These are phyloP conservation scores for Rhizopus microsporus DNA, from an alignment of 371 early-diverging fungal genomes.

Conservation along the genomic window DNA sequence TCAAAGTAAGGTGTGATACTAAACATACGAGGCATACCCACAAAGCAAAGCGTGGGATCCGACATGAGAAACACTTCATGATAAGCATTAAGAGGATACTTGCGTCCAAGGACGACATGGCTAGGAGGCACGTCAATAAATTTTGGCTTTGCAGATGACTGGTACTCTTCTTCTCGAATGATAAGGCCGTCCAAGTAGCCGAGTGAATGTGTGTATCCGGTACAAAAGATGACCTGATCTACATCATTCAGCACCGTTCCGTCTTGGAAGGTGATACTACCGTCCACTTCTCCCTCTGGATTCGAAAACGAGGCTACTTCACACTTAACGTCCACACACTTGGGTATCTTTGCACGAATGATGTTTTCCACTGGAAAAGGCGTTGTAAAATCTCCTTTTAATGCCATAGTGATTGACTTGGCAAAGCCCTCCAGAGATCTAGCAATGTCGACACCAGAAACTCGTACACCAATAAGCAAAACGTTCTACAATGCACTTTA, in stretches of 20 bases:
- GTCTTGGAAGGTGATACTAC: slow-evolving; percentile 55
- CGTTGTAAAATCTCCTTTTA: slow-evolving; percentile 22
- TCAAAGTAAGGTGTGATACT: slow-evolving; percentile 26
- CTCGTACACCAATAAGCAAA: slow-evolving; percentile 35
- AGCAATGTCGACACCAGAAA: slow-evolving; percentile 43
- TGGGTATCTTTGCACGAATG: slow-evolving; percentile 24
- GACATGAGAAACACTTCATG: slow-evolving; percentile 35
- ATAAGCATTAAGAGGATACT: slow-evolving; percentile 27
- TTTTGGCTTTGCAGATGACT: slow-evolving; percentile 1
- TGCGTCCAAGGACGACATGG: slow-evolving; percentile 11
- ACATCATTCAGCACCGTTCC: slow-evolving; percentile 51
- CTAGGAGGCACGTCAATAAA: slow-evolving; percentile 16
- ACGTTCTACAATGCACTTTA: slow-evolving; percentile 27
- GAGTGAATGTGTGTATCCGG: slow-evolving; percentile 59
- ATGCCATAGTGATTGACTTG: slow-evolving; percentile 31
- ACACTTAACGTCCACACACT: slow-evolving; percentile 20
- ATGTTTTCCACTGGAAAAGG: slow-evolving; percentile 20
- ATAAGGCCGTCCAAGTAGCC: slow-evolving; percentile 46
- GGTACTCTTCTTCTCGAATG: slow-evolving; percentile 4
- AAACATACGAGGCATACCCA: slow-evolving; percentile 27
- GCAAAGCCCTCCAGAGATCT: slow-evolving; percentile 31
- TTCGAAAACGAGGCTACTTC: slow-evolving; percentile 27
- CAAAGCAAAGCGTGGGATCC: slow-evolving; percentile 43
- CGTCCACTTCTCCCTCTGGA: slow-evolving; percentile 27
- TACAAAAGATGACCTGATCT: slow-evolving; percentile 66